Conservation (phyloP, 495 filamentous ascomycete genomes). For the Aspergillus mulundensis region DNA sequence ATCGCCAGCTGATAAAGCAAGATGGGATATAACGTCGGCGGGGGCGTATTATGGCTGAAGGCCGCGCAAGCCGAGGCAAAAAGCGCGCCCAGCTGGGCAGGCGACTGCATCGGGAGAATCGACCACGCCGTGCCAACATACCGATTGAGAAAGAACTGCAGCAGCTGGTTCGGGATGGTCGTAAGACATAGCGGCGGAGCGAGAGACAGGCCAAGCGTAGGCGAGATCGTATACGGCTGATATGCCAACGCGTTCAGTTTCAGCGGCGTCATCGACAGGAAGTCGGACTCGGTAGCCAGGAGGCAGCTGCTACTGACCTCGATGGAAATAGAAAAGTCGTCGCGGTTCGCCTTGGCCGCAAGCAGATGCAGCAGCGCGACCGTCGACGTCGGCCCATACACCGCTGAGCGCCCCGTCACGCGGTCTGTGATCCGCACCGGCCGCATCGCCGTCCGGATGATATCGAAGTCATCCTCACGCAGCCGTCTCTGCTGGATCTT, state of each 20-base stretch:
- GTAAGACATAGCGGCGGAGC: background rate
- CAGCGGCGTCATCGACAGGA: background rate
- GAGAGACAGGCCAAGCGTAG: background rate
- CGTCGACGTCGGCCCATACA: conserved; percentile 1
- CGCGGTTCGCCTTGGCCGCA: background rate
- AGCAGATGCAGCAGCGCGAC: background rate
- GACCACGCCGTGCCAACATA: background rate
- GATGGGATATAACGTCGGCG: background rate
- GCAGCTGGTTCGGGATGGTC: background rate
- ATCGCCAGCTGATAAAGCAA: background rate
- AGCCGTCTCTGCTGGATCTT: background rate
- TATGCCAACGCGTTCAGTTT: background rate
- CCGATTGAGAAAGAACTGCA: background rate
- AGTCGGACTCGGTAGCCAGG: background rate
- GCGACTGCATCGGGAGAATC: background rate
- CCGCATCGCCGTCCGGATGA: background rate
- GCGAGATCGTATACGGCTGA: background rate
- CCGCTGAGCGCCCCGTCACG: background rate
- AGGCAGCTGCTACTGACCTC: background rate
- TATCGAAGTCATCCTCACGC: background rate
- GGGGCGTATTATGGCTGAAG: background rate
- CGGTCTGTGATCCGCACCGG: background rate
- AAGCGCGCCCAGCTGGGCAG: background rate
- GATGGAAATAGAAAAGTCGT: background rate
- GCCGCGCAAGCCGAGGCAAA: background rate